Conservation (phyloP, 441 rosid genomes). For the Flueggea neowawraea region DNA sequence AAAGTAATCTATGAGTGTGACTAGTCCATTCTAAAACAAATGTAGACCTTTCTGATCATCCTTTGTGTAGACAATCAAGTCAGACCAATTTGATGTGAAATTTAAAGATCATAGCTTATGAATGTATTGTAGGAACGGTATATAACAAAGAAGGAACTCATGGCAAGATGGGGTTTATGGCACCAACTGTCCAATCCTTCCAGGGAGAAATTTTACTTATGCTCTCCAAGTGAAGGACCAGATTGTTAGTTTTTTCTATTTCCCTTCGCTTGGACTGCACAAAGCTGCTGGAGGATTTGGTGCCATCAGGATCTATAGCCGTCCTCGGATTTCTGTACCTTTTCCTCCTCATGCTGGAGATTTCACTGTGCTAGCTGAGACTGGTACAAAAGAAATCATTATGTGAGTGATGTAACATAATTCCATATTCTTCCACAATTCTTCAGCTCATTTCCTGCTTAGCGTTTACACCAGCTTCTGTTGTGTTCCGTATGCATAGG, state of each 20-base stretch:
- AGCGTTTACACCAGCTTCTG: neutral
- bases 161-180: slow-evolving; percentile 82
- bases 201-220: slow-evolving; percentile 72
- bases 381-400: slow-evolving; percentile 84
- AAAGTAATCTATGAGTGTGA: too few relatives aligned
- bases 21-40: too few relatives aligned
- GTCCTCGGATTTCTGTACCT: slow-evolving; percentile 86
- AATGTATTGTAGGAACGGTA: slow-evolving; percentile 52
- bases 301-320: slow-evolving; percentile 72
- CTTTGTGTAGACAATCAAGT: neutral
- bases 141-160: slow-evolving; percentile 87
- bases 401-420: slow-evolving; percentile 11
- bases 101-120: slow-evolving; percentile 6
- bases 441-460: neutral
- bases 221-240: slow-evolving; percentile 89
- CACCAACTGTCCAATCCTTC: slow-evolving; percentile 87
- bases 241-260: slow-evolving; percentile 87
- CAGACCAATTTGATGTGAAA: slow-evolving; percentile 1
- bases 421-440: neutral
- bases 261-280: slow-evolving; percentile 88
- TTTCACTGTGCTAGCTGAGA: slow-evolving; percentile 76
- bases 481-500: slow-evolving; percentile 24
- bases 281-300: slow-evolving; percentile 95
- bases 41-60: slow-evolving; percentile 1
- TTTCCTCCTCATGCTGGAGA: slow-evolving; percentile 81